phyloP scores from a whole-genome alignment of 768 basidiomycete species.

The Pisolithus albus region DNA sequence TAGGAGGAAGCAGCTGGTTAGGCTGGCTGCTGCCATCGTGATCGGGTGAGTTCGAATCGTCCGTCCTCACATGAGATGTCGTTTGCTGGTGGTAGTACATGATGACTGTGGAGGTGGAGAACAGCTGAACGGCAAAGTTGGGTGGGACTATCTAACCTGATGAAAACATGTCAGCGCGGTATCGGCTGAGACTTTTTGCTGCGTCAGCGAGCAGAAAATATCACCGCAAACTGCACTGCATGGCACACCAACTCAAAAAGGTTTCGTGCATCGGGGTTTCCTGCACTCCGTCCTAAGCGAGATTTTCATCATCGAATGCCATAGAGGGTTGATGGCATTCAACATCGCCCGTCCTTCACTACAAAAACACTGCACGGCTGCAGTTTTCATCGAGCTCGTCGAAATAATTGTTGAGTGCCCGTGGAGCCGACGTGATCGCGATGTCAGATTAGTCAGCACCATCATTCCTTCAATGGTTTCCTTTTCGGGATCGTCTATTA shows the following conservation, averaged over 20 bases:
- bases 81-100: constrained; percentile 12
- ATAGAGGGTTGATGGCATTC: not conserved
- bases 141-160: constrained; percentile 5
- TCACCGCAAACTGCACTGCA: not conserved
- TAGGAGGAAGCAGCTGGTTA: constrained; percentile 6
- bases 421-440: no score
- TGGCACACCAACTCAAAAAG: no score
- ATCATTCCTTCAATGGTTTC: not conserved
- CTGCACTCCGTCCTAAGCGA: no score
- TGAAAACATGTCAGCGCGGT: constrained; percentile 3
- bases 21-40: constrained; percentile 1
- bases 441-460: not conserved
- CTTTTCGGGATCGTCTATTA: not conserved
- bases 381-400: not conserved
- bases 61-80: constrained; percentile 4
- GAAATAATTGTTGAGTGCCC: no score
- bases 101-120: constrained; percentile 1
- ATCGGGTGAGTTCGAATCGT: not conserved
- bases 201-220: constrained; percentile 4
- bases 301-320: not conserved
- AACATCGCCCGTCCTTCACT: not conserved
- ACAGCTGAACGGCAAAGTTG: constrained; percentile 6
- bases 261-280: no score
- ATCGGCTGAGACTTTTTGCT: constrained; percentile 5
- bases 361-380: not conserved